Conservation (phyloP, 2,329 filamentous ascomycete species). For the Gnomoniopsis sp. region DNA sequence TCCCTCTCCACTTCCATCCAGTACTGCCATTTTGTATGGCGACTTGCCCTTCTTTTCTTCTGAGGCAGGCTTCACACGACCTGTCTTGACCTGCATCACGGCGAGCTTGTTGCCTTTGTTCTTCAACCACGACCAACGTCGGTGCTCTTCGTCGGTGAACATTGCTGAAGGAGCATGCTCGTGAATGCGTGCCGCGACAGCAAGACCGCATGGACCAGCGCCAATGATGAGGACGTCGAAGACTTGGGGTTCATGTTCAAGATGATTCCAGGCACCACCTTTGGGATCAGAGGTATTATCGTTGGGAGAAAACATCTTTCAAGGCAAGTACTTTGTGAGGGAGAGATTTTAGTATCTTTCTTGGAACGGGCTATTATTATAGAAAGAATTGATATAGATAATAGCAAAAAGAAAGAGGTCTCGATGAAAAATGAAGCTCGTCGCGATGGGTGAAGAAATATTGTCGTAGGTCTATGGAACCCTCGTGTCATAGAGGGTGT, state of each 20-base stretch:
- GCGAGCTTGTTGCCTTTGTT: constrained; percentile 60
- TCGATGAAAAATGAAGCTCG: too few species aligned
- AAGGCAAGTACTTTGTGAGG: neutral
- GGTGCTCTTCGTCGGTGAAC: constrained; percentile 80
- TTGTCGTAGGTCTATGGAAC: too few species aligned
- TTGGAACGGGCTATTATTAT: too few species aligned
- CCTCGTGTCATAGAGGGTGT: too few species aligned
- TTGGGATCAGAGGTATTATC: neutral
- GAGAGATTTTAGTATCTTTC: too few species aligned
- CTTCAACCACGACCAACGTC: constrained; percentile 74
- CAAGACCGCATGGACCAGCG: constrained; percentile 71
- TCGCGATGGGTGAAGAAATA: too few species aligned
- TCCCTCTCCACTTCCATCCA: constrained; percentile 59
- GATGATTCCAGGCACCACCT: neutral
- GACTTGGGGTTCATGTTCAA: constrained; percentile 27
- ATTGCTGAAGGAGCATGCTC: constrained; percentile 73
- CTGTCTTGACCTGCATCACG: constrained; percentile 49
- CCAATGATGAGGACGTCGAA: constrained; percentile 72
- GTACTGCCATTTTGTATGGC: constrained; percentile 52
- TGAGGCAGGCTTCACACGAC: constrained; percentile 22
- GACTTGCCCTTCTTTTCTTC: constrained; percentile 7
- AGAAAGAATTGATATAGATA: too few species aligned
- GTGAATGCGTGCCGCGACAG: constrained; percentile 66
- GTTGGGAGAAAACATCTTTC: neutral
- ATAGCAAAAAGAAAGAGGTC: too few species aligned